A percentile compares a stretch with the other conserved stretches of the same genome.
phyloP scores from a whole-genome alignment of 345 rosid genomes.

The Arabidopsis suecica region DNA sequence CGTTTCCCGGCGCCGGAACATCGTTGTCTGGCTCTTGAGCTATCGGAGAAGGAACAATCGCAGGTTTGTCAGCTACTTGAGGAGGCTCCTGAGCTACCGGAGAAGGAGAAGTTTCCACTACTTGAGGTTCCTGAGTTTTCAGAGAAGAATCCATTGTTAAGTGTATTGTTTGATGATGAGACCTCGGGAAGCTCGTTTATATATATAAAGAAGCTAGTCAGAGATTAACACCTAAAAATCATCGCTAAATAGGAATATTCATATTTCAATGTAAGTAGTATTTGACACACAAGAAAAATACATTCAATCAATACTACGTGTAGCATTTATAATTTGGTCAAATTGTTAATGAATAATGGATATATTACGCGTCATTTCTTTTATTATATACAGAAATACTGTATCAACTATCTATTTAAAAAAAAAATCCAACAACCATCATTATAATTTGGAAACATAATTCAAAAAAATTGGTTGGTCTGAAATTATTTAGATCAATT shows the following conservation, averaged over 20 bases:
- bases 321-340: not conserved
- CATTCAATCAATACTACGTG: not conserved
- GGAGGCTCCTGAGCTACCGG: conserved; percentile 53
- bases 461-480: not conserved
- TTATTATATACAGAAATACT: too few species aligned
- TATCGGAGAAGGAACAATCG: conserved; percentile 60
- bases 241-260: not conserved
- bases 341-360: not conserved
- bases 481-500: not conserved
- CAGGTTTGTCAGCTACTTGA: conserved; percentile 38
- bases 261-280: not conserved
- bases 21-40: conserved; percentile 79
- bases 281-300: not conserved
- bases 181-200: conserved; percentile 1
- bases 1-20: conserved; percentile 75
- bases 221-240: conserved; percentile 1
- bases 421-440: not conserved
- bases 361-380: not conserved
- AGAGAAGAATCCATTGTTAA: conserved; percentile 18
- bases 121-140: not conserved
- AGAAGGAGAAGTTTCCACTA: conserved; percentile 52
- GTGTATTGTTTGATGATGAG: conserved; percentile 14
- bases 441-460: not conserved
- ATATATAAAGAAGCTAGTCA: conserved; percentile 13
- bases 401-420: not conserved